Conservation (phyloP, 2,329 filamentous ascomycete species). For the Fusarium albosuccineum region DNA sequence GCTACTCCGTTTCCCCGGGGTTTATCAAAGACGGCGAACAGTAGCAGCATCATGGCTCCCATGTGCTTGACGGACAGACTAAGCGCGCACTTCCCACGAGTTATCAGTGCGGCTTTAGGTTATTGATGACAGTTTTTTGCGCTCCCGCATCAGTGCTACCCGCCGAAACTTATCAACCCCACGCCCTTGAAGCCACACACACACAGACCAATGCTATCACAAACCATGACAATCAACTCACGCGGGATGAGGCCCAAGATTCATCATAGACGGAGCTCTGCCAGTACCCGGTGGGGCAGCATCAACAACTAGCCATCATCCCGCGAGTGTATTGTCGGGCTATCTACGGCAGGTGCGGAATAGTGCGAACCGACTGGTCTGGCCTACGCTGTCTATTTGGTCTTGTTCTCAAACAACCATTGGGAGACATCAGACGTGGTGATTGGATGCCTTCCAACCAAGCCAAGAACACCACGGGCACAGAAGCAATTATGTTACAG, state of each 20-base stretch:
- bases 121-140: not conserved
- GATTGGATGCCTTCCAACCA: conserved; percentile 9
- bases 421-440: conserved; percentile 5
- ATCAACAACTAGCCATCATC: conserved; percentile 3
- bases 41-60: not conserved
- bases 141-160: conserved; percentile 8
- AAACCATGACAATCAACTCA: conserved; percentile 22
- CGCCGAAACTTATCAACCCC: conserved; percentile 32
- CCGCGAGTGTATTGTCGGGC: not conserved
- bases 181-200: conserved; percentile 20
- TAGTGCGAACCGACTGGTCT: not conserved
- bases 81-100: not conserved
- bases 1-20: conserved; percentile 17
- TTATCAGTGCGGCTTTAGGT: conserved; percentile 4
- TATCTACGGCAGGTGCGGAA: not conserved
- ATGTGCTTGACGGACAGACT: not conserved
- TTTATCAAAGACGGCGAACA: not conserved
- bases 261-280: conserved; percentile 22
- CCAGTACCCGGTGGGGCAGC: conserved; percentile 30
- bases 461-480: not conserved
- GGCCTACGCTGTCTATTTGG: not conserved
- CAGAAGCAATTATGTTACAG: conserved; percentile 1
- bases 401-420: not conserved
- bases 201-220: conserved; percentile 26
- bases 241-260: conserved; percentile 28